phyloP scores from a whole-genome alignment of 129 eudicot genomes.

The Tagetes erecta region DNA sequence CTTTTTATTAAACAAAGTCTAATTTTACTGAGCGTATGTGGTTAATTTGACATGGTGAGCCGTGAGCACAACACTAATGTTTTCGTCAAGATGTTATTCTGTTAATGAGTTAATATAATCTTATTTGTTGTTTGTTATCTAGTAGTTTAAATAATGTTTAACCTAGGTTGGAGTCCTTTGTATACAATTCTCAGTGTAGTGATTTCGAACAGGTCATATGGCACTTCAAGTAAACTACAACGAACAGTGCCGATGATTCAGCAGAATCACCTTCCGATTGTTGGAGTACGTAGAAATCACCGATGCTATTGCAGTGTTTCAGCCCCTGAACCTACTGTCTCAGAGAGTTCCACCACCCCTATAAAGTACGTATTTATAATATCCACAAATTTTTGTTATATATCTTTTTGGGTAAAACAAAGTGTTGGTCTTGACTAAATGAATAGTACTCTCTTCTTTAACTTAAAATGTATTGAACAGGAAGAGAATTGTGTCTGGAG shows the following conservation, averaged over 20 bases:
- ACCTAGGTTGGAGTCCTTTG: not conserved
- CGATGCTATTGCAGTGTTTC: constrained; percentile 64
- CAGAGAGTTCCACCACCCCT: constrained; percentile 45
- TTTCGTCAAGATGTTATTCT: constrained; percentile 12
- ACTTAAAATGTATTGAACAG: constrained; percentile 38
- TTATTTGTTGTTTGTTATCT: not conserved
- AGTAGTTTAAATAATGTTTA: not conserved
- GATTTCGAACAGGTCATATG: constrained; percentile 40
- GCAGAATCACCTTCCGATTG: constrained; percentile 34
- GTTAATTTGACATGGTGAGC: constrained; percentile 8
- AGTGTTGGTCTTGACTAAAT: not conserved
- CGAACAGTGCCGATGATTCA: constrained; percentile 29
- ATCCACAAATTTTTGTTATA: not conserved
- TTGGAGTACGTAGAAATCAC: constrained; percentile 22
- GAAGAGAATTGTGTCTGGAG: constrained; percentile 97
- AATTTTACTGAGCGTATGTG: not conserved
- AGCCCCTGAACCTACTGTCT: constrained; percentile 41
- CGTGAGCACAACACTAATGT: not conserved
- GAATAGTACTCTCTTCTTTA: constrained; percentile 4
- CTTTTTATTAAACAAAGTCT: constrained; percentile 3
- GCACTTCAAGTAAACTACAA: constrained; percentile 33
- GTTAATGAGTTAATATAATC: constrained; percentile 9
- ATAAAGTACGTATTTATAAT: constrained; percentile 42
- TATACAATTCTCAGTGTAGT: not conserved
- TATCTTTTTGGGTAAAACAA: not conserved